Conservation (phyloP, 352 stramenopile genomes). For the Phytopythium delawarense region DNA sequence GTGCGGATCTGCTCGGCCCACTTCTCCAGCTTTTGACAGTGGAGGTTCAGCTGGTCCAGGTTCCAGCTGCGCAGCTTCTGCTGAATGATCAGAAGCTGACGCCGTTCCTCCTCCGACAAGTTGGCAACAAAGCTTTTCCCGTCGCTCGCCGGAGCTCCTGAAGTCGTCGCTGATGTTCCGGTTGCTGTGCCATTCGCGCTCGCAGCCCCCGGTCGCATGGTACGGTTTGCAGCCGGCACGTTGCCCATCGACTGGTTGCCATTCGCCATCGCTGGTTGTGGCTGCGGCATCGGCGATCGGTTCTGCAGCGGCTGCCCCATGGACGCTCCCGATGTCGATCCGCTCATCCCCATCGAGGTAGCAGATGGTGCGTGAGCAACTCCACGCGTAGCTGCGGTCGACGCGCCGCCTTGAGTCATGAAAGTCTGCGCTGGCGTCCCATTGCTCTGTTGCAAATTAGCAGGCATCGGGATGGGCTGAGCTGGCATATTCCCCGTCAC, state of each 20-base stretch:
- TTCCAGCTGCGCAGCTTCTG: conserved; percentile 63
- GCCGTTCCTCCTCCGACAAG: conserved; percentile 60
- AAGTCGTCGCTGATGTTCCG: conserved; percentile 1
- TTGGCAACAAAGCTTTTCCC: conserved; percentile 32
- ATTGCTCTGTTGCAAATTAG: conserved; percentile 13
- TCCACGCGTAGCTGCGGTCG: neutral
- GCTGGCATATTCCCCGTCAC: neutral
- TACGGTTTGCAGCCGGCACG: neutral
- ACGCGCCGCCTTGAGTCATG: neutral
- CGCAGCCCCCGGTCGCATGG: neutral
- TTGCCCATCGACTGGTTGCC: neutral
- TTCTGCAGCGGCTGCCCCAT: conserved; percentile 5
- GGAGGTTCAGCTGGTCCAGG: conserved; percentile 66
- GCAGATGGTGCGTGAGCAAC: neutral
- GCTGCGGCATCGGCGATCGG: neutral
- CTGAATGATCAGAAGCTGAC: conserved; percentile 68
- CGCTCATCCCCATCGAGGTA: conserved; percentile 17
- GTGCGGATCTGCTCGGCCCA: conserved; percentile 74
- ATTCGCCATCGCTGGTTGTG: neutral
- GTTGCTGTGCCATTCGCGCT: conserved; percentile 8
- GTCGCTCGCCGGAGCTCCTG: neutral
- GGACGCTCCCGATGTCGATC: conserved; percentile 1
- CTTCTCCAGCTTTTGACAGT: conserved; percentile 82
- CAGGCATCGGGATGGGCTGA: conserved; percentile 24
- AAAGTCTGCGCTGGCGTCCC: conserved; percentile 6